Percentiles rank a stretch among this genome's conserved stretches.
Evolutionary conservation across 2,329 filamentous ascomycete species (phyloP).

Genomic region (Xylaria sp.): DNA sequence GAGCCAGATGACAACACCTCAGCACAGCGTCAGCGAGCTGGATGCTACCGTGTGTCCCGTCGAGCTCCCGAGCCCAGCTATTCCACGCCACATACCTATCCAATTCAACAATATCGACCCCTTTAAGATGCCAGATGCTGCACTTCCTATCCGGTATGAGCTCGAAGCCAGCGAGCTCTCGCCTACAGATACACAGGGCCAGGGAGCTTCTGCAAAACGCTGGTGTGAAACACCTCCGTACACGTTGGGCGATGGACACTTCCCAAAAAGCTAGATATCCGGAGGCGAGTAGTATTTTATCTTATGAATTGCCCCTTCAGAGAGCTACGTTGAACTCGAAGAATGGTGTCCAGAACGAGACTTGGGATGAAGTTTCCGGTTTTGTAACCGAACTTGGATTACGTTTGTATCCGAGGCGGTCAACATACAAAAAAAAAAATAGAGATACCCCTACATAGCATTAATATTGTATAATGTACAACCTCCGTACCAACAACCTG

Average conservation of each 20-base stretch:
- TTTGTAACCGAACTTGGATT: neutral
- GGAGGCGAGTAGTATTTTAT: neutral
- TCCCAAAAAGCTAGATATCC: neutral
- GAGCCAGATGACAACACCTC: slow-evolving; percentile 22
- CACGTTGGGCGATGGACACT: neutral
- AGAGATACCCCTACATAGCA: neutral
- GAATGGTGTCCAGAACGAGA: neutral
- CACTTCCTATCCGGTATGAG: neutral
- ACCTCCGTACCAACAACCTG: neutral
- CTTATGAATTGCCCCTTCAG: neutral
- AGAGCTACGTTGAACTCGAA: neutral
- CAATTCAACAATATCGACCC: slow-evolving; percentile 10
- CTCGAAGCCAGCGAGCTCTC: slow-evolving; percentile 13
- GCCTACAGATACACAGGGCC: neutral
- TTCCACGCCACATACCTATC: slow-evolving; percentile 7
- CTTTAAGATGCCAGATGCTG: slow-evolving; percentile 11
- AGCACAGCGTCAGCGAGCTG: slow-evolving; percentile 15
- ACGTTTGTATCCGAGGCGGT: neutral
- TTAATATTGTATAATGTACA: neutral
- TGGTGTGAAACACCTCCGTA: neutral
- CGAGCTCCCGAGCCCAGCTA: slow-evolving; percentile 30
- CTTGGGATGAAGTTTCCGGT: neutral
- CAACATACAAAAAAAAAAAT: neutral
- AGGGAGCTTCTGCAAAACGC: neutral
- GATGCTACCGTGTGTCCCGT: slow-evolving; percentile 8